Conservation (phyloP, 371 early-diverging fungal species). For the Mortierella sp. region DNA sequence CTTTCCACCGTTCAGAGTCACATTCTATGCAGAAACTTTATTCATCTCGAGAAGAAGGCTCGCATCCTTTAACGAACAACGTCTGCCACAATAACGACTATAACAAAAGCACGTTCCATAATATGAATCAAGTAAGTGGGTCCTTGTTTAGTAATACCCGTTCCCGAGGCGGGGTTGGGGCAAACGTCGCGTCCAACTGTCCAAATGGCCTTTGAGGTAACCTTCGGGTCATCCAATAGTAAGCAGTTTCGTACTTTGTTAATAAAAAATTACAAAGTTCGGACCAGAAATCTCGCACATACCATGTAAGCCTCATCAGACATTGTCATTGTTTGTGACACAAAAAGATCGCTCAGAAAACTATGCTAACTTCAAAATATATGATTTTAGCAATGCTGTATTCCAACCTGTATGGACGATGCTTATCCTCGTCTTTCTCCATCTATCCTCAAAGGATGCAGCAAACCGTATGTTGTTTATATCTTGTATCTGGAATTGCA, state of each 20-base stretch:
- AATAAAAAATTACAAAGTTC: conserved; percentile 43
- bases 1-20: neutral
- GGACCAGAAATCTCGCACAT: conserved; percentile 45
- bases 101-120: neutral
- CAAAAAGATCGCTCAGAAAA: neutral
- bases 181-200: conserved; percentile 34
- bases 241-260: conserved; percentile 48
- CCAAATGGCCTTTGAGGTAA: conserved; percentile 41
- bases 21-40: neutral
- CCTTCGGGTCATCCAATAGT: conserved; percentile 27
- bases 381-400: conserved; percentile 38
- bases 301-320: conserved; percentile 40
- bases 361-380: neutral
- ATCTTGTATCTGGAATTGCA: too few relatives aligned
- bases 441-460: conserved; percentile 41
- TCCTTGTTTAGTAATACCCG: neutral
- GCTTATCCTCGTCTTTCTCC: conserved; percentile 54
- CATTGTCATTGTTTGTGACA: neutral
- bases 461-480: conserved; percentile 35
- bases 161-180: neutral
- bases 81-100: neutral
- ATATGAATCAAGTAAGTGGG: neutral
- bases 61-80: neutral
- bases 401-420: conserved; percentile 57
- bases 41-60: neutral